A percentile compares a stretch with the other conserved stretches of the same genome.
Evolutionary conservation across 768 basidiomycete genomes (phyloP).

Genomic region (Ramaria rubella): DNA sequence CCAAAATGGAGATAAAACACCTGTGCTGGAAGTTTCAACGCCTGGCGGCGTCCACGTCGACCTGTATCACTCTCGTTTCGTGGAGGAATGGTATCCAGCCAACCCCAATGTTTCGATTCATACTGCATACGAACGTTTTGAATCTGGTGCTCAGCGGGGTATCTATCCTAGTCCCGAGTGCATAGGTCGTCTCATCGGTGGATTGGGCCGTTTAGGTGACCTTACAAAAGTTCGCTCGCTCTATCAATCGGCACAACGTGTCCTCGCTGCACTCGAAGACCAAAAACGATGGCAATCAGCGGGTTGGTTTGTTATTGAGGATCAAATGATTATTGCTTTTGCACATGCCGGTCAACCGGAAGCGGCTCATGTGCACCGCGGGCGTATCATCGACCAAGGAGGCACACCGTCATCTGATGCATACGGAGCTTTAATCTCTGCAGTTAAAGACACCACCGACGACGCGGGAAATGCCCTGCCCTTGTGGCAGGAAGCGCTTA

Average conservation of each 20-base stretch:
- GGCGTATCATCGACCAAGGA: slow-evolving; percentile 69
- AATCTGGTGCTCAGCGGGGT: slow-evolving; percentile 36
- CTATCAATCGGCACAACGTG: slow-evolving; percentile 61
- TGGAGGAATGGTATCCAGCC: slow-evolving; percentile 26
- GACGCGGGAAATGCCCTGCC: slow-evolving; percentile 83
- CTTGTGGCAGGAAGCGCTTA: slow-evolving; percentile 73
- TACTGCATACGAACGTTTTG: slow-evolving; percentile 45
- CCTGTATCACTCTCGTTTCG: slow-evolving; percentile 22
- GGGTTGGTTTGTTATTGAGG: slow-evolving; percentile 76
- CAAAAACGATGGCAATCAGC: slow-evolving; percentile 40
- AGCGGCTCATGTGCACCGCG: slow-evolving; percentile 73
- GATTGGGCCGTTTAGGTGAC: slow-evolving; percentile 57
- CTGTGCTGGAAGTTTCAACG: not conserved
- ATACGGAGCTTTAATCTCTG: slow-evolving; percentile 84
- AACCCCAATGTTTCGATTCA: slow-evolving; percentile 24
- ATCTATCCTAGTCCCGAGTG: slow-evolving; percentile 45
- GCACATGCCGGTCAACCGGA: slow-evolving; percentile 78
- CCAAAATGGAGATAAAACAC: not conserved
- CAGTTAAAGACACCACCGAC: slow-evolving; percentile 91
- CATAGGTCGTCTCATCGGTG: slow-evolving; percentile 59
- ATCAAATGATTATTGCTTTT: slow-evolving; percentile 81
- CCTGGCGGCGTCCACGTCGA: slow-evolving; percentile 19
- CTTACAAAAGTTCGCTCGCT: slow-evolving; percentile 54
- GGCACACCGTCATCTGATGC: slow-evolving; percentile 80
- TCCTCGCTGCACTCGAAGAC: slow-evolving; percentile 42